Conservation (phyloP, 2,329 filamentous ascomycete species). For the Periconia macrospinosa region DNA sequence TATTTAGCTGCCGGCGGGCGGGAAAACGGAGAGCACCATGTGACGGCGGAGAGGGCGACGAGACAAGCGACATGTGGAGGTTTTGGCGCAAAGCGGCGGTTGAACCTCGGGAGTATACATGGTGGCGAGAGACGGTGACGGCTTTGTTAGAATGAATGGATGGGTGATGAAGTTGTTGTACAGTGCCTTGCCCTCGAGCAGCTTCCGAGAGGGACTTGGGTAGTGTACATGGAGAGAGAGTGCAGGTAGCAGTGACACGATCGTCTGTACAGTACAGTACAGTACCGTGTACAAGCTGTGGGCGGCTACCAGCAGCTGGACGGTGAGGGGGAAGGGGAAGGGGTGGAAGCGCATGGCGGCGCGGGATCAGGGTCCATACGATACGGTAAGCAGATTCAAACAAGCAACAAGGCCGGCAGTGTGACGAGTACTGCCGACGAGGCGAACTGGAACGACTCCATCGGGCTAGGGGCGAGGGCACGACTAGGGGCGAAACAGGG, state of each 20-base stretch:
- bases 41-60: slow-evolving; percentile 20
- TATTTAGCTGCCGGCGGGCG: slow-evolving; percentile 22
- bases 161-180: no score
- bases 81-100: no score
- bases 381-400: slow-evolving; percentile 5
- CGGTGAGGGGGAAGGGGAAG: not conserved
- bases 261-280: no score
- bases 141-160: no score
- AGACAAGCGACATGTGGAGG: not conserved
- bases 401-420: slow-evolving; percentile 14
- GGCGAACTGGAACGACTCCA: slow-evolving; percentile 15
- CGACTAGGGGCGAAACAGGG: slow-evolving; percentile 2
- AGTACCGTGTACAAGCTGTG: no score
- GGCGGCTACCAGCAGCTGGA: no score
- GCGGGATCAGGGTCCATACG: not conserved
- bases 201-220: no score
- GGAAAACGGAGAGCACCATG: slow-evolving; percentile 32
- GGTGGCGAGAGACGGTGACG: no score
- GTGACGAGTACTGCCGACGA: slow-evolving; percentile 22
- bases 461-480: slow-evolving; percentile 14
- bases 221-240: no score
- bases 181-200: no score
- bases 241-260: no score
- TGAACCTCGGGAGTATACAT: not conserved
- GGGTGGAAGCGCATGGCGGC: no score